phyloP scores from a whole-genome alignment of 805 yeast genomes.

The Sugiyamaella smithiae region DNA sequence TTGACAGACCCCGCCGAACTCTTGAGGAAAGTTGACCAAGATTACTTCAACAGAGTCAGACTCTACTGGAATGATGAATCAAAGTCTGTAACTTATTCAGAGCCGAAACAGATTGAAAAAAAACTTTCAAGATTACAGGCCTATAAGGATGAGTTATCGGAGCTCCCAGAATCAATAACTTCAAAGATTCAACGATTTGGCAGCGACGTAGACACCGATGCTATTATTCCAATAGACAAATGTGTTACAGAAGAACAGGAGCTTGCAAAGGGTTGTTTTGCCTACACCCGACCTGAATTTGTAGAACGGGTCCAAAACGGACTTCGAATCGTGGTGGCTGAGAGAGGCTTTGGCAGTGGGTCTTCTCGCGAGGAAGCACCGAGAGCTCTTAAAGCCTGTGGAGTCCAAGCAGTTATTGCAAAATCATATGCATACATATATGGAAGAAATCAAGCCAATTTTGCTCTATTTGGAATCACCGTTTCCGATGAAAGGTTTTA shows the following conservation, averaged over 20 bases:
- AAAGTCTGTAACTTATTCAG: conserved; percentile 14
- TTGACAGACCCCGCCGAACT: conserved; percentile 12
- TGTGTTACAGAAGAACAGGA: conserved; percentile 9
- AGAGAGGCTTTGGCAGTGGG: conserved; percentile 17
- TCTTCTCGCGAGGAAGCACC: conserved; percentile 19
- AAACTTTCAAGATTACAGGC: conserved; percentile 6
- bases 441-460: conserved; percentile 18
- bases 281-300: conserved; percentile 18
- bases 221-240: conserved; percentile 20
- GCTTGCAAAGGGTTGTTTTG: conserved; percentile 15
- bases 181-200: conserved; percentile 17
- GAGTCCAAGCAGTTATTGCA: conserved; percentile 18
- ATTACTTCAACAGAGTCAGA: conserved; percentile 7
- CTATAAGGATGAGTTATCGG: conserved; percentile 8
- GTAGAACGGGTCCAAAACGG: conserved; percentile 9
- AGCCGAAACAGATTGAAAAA: conserved; percentile 7
- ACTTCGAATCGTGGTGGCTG: conserved; percentile 14
- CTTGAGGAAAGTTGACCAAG: conserved; percentile 8
- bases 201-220: conserved; percentile 19
- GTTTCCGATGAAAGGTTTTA: conserved; percentile 20
- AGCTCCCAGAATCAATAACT: conserved; percentile 9
- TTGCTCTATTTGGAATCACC: conserved; percentile 18
- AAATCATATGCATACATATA: conserved; percentile 19
- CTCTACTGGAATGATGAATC: conserved; percentile 11
- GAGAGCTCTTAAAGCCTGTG: conserved; percentile 10